A percentile compares a stretch with the other conserved stretches of the same genome.
phyloP scores from a whole-genome alignment of 305 asterid species.

The Solanum chacoense region DNA sequence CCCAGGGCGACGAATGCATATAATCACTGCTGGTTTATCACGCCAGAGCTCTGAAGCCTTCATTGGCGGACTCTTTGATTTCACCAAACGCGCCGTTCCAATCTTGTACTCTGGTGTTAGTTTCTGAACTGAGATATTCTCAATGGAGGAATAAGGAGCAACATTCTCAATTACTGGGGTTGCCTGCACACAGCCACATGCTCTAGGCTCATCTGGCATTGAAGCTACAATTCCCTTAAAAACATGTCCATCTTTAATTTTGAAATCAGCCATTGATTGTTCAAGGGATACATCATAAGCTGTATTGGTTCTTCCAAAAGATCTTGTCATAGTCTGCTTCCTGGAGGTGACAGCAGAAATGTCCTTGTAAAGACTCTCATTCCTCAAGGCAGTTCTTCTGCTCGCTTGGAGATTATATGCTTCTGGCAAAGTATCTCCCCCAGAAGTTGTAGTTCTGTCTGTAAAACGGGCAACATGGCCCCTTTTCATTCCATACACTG shows the following conservation, averaged over 20 bases:
- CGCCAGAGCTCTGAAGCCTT: conserved; percentile 76
- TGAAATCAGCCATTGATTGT: conserved; percentile 56
- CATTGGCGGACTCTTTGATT: conserved; percentile 59
- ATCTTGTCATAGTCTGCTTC: conserved; percentile 25
- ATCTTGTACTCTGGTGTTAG: conserved; percentile 65
- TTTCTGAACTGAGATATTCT: conserved; percentile 59
- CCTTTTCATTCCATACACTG: conserved; percentile 54
- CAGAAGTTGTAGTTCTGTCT: conserved; percentile 37
- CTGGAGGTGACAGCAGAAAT: conserved; percentile 19
- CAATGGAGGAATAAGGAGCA: conserved; percentile 52
- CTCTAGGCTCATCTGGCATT: conserved; percentile 66
- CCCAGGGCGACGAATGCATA: conserved; percentile 95
- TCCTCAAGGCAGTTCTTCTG: conserved; percentile 29
- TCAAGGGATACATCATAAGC: conserved; percentile 28
- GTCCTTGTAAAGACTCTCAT: conserved; percentile 27
- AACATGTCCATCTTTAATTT: conserved; percentile 52
- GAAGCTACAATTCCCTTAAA: conserved; percentile 76
- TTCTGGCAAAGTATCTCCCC: conserved; percentile 21
- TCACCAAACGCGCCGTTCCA: conserved; percentile 58
- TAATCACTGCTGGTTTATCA: conserved; percentile 57
- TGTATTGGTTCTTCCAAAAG: conserved; percentile 17
- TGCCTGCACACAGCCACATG: conserved; percentile 65
- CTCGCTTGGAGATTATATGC: conserved; percentile 31
- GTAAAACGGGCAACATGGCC: conserved; percentile 69
- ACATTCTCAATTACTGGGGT: conserved; percentile 53